Conservation (phyloP, 345 rosid genomes). For the Bruguiera parviflora region DNA sequence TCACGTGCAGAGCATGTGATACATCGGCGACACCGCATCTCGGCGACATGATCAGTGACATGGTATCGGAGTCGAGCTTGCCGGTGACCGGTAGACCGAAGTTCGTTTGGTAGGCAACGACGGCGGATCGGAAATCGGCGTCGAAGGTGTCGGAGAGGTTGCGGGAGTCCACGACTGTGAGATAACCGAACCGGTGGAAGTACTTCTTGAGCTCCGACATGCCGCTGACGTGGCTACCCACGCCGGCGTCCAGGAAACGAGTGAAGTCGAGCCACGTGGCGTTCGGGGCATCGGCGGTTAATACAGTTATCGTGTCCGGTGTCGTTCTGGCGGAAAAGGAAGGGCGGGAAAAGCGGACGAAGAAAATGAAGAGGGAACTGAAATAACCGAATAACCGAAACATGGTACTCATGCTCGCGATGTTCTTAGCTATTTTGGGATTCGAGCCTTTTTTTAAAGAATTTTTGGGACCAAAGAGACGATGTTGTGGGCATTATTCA, state of each 20-base stretch:
- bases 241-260: conserved; percentile 60
- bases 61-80: conserved; percentile 57
- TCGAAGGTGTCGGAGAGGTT: conserved; percentile 66
- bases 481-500: background rate
- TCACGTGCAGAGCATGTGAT: conserved; percentile 21
- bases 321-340: conserved; percentile 41
- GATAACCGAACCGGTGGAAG: conserved; percentile 80
- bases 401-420: conserved; percentile 21
- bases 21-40: conserved; percentile 73
- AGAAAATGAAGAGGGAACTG: conserved; percentile 20
- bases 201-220: conserved; percentile 81
- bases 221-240: conserved; percentile 66
- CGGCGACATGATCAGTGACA: conserved; percentile 57
- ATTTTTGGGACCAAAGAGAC: background rate
- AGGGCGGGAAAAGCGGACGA: conserved; percentile 27
- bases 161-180: conserved; percentile 18
- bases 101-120: conserved; percentile 53
- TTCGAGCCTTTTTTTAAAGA: conserved; percentile 6
- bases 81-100: conserved; percentile 70
- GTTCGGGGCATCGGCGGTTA: conserved; percentile 32
- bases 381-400: conserved; percentile 34
- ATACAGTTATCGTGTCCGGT: conserved; percentile 35
- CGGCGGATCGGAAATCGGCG: conserved; percentile 44
- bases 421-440: conserved; percentile 7
- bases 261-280: conserved; percentile 71